Percentiles rank a stretch among this genome's conserved stretches.
phyloP scores from a whole-genome alignment of 352 stramenopile genomes.

The Pythium angustatum region DNA sequence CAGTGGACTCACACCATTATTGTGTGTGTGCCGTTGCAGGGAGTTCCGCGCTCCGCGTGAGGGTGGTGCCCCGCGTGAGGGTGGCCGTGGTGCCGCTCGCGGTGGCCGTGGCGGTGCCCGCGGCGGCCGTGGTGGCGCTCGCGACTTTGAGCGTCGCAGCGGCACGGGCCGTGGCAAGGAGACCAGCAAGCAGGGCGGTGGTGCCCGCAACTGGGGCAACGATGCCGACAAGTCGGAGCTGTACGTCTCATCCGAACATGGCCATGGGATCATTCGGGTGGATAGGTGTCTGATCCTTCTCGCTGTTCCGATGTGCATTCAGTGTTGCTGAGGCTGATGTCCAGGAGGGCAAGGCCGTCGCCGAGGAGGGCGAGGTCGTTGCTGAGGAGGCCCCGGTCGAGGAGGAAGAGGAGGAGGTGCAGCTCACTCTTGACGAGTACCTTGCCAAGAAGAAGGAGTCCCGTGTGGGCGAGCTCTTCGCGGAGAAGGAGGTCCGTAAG shows the following conservation, averaged over 20 bases:
- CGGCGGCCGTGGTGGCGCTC: slow-evolving; percentile 57
- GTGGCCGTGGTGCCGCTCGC: slow-evolving; percentile 51
- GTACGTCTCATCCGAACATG: slow-evolving; percentile 42
- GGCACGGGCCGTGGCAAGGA: slow-evolving; percentile 96
- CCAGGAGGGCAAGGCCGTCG: slow-evolving; percentile 37
- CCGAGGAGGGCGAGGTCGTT: slow-evolving; percentile 35
- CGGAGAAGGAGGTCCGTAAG: slow-evolving; percentile 79
- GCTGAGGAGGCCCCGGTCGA: slow-evolving; percentile 64
- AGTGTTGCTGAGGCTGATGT: slow-evolving; percentile 40
- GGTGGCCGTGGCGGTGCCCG: slow-evolving; percentile 33
- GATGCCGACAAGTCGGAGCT: slow-evolving; percentile 91
- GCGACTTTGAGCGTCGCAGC: slow-evolving; percentile 93
- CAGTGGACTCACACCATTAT: background rate
- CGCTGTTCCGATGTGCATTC: background rate
- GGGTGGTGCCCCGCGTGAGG: slow-evolving; percentile 44
- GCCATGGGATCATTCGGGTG: too few species aligned
- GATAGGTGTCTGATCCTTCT: background rate
- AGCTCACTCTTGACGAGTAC: slow-evolving; percentile 83
- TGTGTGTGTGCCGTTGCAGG: slow-evolving; percentile 12
- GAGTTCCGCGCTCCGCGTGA: slow-evolving; percentile 43
- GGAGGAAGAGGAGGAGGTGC: slow-evolving; percentile 73
- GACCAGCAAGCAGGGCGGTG: slow-evolving; percentile 93
- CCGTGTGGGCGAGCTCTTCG: slow-evolving; percentile 76
- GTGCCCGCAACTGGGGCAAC: slow-evolving; percentile 97
- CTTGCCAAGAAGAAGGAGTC: slow-evolving; percentile 80